Percentiles rank a stretch among this genome's conserved stretches.
Conservation (phyloP, 2,329 filamentous ascomycete genomes). For the Venturia pyrina region DNA sequence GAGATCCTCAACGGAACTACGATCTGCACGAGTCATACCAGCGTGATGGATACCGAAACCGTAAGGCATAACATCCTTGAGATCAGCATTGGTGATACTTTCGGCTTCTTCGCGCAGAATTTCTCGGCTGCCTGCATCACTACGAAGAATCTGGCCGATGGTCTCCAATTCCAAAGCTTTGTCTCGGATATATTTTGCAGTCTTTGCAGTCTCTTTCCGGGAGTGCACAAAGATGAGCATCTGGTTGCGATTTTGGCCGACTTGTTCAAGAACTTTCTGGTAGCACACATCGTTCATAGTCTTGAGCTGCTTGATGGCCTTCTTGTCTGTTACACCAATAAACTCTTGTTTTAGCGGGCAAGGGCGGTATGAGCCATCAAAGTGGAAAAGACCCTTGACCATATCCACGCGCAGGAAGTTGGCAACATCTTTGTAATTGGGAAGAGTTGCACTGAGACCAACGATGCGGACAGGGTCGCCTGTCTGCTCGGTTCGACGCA, state of each 20-base stretch:
- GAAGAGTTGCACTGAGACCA: constrained; percentile 86
- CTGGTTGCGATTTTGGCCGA: constrained; percentile 85
- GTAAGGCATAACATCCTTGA: constrained; percentile 91
- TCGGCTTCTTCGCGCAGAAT: constrained; percentile 79
- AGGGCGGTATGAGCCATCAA: constrained; percentile 86
- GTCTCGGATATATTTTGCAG: constrained; percentile 89
- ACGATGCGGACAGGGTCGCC: constrained; percentile 86
- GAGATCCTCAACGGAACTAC: constrained; percentile 88
- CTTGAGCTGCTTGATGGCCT: constrained; percentile 97
- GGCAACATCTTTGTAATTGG: constrained; percentile 93
- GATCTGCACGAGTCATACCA: constrained; percentile 91
- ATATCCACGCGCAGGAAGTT: constrained; percentile 88
- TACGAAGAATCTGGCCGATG: constrained; percentile 88
- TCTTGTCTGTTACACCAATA: constrained; percentile 93
- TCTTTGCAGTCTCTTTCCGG: constrained; percentile 95
- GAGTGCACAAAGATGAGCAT: constrained; percentile 99
- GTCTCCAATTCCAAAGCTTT: constrained; percentile 96
- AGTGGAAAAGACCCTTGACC: constrained; percentile 83
- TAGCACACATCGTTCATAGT: constrained; percentile 99
- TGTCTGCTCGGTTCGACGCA: constrained; percentile 86
- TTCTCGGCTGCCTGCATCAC: constrained; percentile 83
- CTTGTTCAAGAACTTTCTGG: constrained; percentile 92
- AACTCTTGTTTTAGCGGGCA: constrained; percentile 96
- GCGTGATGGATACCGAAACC: constrained; percentile 98
- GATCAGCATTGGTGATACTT: constrained; percentile 69